A percentile compares a stretch with the other conserved stretches of the same genome.
Evolutionary conservation across 169 alveolate genomes (phyloP).

Genomic region (Plasmodium billcollinsi): DNA sequence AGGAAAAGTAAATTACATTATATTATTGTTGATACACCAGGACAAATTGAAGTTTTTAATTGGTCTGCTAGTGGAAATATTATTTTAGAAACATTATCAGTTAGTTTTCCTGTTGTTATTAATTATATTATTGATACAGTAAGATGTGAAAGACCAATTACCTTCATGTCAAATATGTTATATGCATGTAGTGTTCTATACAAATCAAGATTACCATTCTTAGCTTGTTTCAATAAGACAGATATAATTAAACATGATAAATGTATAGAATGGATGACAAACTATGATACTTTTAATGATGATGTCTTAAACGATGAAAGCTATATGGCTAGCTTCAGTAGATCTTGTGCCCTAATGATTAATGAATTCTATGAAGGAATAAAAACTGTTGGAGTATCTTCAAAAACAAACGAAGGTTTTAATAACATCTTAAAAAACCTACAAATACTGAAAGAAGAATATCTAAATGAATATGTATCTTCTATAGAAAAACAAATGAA

Average conservation of each 20-base stretch:
- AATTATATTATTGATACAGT: conserved; percentile 95
- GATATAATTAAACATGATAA: conserved; percentile 86
- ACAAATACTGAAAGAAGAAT: conserved; percentile 84
- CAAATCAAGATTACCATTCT: conserved; percentile 95
- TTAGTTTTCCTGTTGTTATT: conserved; percentile 94
- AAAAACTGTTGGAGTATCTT: conserved; percentile 89
- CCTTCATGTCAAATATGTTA: conserved; percentile 98
- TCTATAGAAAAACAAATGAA: conserved; percentile 78
- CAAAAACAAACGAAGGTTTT: conserved; percentile 92
- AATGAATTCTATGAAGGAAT: conserved; percentile 91
- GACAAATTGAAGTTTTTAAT: conserved; percentile 98
- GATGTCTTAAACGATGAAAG: conserved; percentile 91
- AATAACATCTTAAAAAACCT: conserved; percentile 82
- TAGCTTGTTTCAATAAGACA: conserved; percentile 95
- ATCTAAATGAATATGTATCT: conserved; percentile 77
- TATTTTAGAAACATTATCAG: conserved; percentile 94
- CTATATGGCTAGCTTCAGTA: conserved; percentile 92
- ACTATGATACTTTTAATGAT: conserved; percentile 91
- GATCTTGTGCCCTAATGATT: conserved; percentile 93
- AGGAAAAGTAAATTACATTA: conserved; percentile 91
- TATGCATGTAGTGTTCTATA: conserved; percentile 97
- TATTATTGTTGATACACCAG: conserved; percentile 98
- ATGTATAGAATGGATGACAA: conserved; percentile 94
- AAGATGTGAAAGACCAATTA: conserved; percentile 95
- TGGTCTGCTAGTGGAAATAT: conserved; percentile 99